These are phyloP conservation scores for Akanthomyces dipterigenus DNA, from an alignment of 2,329 filamentous ascomycete genomes.

Conservation along the genomic window DNA sequence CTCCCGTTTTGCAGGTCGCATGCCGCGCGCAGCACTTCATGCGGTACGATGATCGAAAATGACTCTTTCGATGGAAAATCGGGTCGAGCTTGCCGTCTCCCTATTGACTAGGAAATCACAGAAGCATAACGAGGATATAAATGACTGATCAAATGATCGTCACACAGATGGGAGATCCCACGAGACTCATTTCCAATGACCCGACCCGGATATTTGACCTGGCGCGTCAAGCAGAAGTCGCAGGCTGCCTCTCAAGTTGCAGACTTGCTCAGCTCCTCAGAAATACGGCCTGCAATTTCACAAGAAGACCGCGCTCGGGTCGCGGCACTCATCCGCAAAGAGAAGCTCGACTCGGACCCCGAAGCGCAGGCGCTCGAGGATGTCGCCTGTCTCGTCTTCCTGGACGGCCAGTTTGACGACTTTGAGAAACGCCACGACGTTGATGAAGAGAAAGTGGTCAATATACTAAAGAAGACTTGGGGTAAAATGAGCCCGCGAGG, in stretches of 20 bases:
- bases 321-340: conserved; percentile 70
- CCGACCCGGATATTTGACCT: conserved; percentile 69
- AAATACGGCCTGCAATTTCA: conserved; percentile 31
- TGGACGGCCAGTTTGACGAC: conserved; percentile 78
- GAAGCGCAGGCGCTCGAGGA: conserved; percentile 77
- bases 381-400: conserved; percentile 78
- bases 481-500: conserved; percentile 64
- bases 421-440: conserved; percentile 61
- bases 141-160: background rate
- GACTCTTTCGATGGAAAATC: background rate
- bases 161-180: conserved; percentile 66
- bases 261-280: conserved; percentile 40
- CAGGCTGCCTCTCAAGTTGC: conserved; percentile 52
- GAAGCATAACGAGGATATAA: background rate
- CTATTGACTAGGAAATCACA: background rate
- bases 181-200: conserved; percentile 67
- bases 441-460: conserved; percentile 71
- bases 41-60: conserved; percentile 33
- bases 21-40: conserved; percentile 80
- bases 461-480: conserved; percentile 68
- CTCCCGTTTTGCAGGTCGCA: conserved; percentile 63
- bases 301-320: conserved; percentile 53
- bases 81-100: background rate
- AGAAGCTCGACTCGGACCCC: conserved; percentile 52
- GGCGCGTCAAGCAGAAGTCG: conserved; percentile 67